Base-by-base conservation (phyloP, 495 filamentous ascomycete species). In the Zalerion maritima region DNA sequence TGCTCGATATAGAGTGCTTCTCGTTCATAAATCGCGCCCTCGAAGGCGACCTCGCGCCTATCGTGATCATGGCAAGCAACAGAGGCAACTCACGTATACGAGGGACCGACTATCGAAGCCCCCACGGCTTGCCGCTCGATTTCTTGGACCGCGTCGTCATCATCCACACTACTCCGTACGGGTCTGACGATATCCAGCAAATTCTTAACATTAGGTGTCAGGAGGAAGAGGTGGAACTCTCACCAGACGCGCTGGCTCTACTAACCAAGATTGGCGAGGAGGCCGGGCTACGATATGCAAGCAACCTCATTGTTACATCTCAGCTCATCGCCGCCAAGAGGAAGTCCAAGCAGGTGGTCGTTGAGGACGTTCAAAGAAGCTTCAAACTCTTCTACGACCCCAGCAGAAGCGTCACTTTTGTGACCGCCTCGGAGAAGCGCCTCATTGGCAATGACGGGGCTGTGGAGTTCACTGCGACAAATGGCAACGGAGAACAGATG, bases 31-130 rank as follows among this genome's bases (percentile, higher is more conserved):
- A 99, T 64, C 80, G 91, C 16, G 89, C 89, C 4, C 65, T 96
- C 14, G 89, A 99, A 50, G 78, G 78, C 14, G 85, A 94, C 38
- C 67, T 99, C 11, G 82, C 87, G 1, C 89, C 89, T 18, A 89
- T 99, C 45, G 86, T 99, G 51, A 96, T 99, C 55, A 94, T 99
- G 85, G 89, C 89, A n/a, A 89, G 80, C 66, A 99, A 99, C 55
- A 69, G 89, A 18, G 89, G 89, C 30, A 72, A 85, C 44, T 77
- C 87, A n/a, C 70, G 73, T 27, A 94, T 99, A 41, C 70, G 91
- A 7, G 89, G 91, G 18, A 99, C 91, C 18, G 82, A 76, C 41
- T 89, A 93, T 56, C 76, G 71, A 33, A 82, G 78, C 34, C 87
- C 89, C 1, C 89, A 96, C 52, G 89, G 89, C 2, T 57, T 99